Percentiles rank a stretch among this genome's conserved stretches.
Evolutionary conservation across 192 early-diverging fungal species (phyloP).

Genomic region (Neocallimastix lanati): DNA sequence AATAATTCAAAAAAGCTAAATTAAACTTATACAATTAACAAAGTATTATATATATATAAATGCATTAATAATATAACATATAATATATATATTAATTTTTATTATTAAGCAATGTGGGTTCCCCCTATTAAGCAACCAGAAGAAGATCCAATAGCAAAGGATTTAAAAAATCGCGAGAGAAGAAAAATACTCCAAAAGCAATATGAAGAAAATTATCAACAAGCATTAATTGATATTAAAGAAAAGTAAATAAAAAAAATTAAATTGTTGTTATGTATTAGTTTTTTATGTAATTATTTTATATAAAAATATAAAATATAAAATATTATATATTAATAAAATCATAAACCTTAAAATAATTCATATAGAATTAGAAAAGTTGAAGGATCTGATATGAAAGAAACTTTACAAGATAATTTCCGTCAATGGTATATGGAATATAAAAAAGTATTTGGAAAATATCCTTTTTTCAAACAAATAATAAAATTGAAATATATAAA

Average conservation of each 20-base stretch:
- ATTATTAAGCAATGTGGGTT: conserved; percentile 4
- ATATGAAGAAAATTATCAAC: conserved; percentile 41
- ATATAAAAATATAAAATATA: too few relatives aligned
- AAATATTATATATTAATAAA: too few relatives aligned
- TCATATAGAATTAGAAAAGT: conserved; percentile 30
- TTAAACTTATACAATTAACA: too few relatives aligned
- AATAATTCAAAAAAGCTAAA: too few relatives aligned
- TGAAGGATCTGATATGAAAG: conserved; percentile 44
- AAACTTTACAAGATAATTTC: conserved; percentile 36
- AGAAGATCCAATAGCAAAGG: conserved; percentile 11
- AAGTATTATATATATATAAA: too few relatives aligned
- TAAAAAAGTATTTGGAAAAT: conserved; percentile 27
- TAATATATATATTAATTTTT: conserved; percentile 6
- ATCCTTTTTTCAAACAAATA: background rate
- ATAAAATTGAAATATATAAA: too few relatives aligned
- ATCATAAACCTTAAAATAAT: background rate
- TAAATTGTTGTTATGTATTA: too few relatives aligned
- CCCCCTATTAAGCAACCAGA: too few relatives aligned
- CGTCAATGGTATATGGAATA: conserved; percentile 48
- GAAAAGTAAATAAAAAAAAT: conserved; percentile 20
- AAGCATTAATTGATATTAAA: conserved; percentile 29
- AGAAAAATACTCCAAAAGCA: conserved; percentile 32
- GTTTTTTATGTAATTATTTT: too few relatives aligned
- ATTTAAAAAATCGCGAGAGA: conserved; percentile 19
- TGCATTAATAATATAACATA: conserved; percentile 7